Evolutionary conservation across 2,329 filamentous ascomycete genomes (phyloP), one percentile per base, ranked within the genome.

Genomic region (Nemania sp.): DNA sequence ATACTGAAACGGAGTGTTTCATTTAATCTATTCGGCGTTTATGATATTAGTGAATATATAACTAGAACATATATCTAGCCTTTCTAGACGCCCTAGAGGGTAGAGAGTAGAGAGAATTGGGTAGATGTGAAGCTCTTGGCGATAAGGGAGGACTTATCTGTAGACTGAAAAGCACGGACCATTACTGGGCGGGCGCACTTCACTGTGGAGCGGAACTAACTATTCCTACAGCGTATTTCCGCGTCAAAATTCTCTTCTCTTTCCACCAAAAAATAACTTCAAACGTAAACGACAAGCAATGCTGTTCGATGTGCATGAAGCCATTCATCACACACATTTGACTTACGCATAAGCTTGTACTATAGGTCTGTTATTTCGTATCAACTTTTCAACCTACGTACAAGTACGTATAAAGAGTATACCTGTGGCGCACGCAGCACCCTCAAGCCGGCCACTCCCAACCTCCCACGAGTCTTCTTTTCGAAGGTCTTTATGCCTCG

Each of bases 401-500:
- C 11, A 35, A 35, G 32, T 35, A 5, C 15, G 38, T 41, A 41
- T 41, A 41, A n/a, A n/a, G n/a, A n/a, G 7, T 49, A 22, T 49
- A 20, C 8, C 10, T n/a, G 57, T 56, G 58, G 43, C 45, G 4
- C 57, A 55, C 60, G 74, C 74, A 77, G 74, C 69, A 71, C 52
- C 67, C 75, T 72, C 66, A 65, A 66, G 67, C 74, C 73, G 64
- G 73, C 77, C 74, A 78, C 77, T 78, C 75, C 68, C 26, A 60
- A 66, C 43, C 56, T 67, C 62, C 66, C 35, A 78, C 76, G 77
- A 78, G 77, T 78, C 75, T 76, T 75, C 73, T 59, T 58, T 63
- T 51, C 32, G 58, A 76, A 74, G 77, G 66, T 79, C 77, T 79
- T 73, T 58, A 64, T 73, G 53, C 74, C 70, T 71, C 72, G 73